phyloP scores from a whole-genome alignment of 1,139 yeast species.

The Debaryomycetaceae sp. region DNA sequence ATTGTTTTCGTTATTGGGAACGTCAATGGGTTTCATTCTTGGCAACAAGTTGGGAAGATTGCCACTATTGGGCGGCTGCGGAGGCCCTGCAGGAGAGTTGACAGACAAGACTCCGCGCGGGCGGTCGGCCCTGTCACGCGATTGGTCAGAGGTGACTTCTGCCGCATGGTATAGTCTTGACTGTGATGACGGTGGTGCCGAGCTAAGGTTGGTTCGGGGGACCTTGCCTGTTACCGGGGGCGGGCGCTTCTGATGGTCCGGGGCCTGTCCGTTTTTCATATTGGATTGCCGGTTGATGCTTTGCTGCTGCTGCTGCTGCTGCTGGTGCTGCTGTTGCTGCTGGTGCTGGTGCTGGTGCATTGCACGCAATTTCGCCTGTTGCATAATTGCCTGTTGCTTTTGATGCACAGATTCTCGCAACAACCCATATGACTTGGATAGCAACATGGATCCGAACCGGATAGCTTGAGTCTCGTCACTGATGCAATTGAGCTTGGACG shows the following conservation, averaged over 20 bases:
- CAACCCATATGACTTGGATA: conserved; percentile 76
- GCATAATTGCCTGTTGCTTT: conserved; percentile 30
- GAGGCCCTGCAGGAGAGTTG: no score
- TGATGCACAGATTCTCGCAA: conserved; percentile 42
- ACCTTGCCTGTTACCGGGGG: conserved; percentile 1
- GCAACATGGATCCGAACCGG: conserved; percentile 82
- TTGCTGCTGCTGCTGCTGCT: conserved; percentile 28
- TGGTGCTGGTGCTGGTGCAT: conserved; percentile 29
- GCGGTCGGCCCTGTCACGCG: no score
- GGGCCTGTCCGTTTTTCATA: conserved; percentile 2
- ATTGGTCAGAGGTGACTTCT: no score
- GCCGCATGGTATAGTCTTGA: no score
- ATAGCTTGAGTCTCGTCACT: conserved; percentile 82
- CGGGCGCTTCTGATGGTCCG: conserved; percentile 2
- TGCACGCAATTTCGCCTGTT: conserved; percentile 37
- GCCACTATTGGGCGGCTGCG: no score
- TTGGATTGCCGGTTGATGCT: neutral
- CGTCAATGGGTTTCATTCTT: no score
- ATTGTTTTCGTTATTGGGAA: no score
- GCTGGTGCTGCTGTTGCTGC: conserved; percentile 33
- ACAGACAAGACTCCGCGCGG: no score
- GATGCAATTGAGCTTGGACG: conserved; percentile 64
- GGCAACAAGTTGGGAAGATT: no score
- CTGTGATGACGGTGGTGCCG: no score
- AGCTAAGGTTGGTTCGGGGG: no score